Evolutionary conservation across 176 grass and related monocot genomes (phyloP), one percentile per base, ranked within the genome.

Genomic region (Bromus sterilis): DNA sequence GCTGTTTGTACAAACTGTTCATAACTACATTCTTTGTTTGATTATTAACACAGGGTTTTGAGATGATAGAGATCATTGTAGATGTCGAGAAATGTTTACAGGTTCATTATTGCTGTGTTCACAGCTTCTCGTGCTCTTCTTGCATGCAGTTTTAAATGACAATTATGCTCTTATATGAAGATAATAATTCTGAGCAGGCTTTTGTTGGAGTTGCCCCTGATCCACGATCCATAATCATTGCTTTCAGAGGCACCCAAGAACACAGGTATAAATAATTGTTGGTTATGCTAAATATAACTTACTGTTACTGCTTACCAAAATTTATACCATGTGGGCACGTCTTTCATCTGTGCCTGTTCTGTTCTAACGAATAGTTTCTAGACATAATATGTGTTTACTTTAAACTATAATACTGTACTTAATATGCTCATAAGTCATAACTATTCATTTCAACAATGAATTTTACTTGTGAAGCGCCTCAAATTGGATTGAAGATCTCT

Each of bases 401-500:
- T 25, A 83, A 30, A 40, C 4, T 61, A 20, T 63, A 26, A 34
- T 59, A 51, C 72, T 51, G 28, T 59, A 51, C 72, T 51, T 18
- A 4, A 71, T 62, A 30, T 0, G n/a, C n/a, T n/a, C n/a, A 1
- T 31, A 58, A 20, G 39, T 61, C 55, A 36, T 10, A 60, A 74
- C 23, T 57, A 25, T 86, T 61, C 29, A 44, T 33, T 35, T 29
- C n/a, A 9, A 31, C 14, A 31, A 82, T 36, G 60, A 75, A 80
- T 75, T 68, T 83, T 76, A 21, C 13, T 79, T 82, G 31, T 81
- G 30, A 57, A 97, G 94, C 28, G 65, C 90, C 59, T 76, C 74
- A 42, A 94, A 97, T 72, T 94, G 94, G 94, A 88, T 97, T 62
- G 94, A 97, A 87, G 94, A 97, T 92, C 78, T 97, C 53, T 97